Base-by-base conservation (phyloP, 2,329 filamentous ascomycete species). In the Botryotinia convoluta region DNA sequence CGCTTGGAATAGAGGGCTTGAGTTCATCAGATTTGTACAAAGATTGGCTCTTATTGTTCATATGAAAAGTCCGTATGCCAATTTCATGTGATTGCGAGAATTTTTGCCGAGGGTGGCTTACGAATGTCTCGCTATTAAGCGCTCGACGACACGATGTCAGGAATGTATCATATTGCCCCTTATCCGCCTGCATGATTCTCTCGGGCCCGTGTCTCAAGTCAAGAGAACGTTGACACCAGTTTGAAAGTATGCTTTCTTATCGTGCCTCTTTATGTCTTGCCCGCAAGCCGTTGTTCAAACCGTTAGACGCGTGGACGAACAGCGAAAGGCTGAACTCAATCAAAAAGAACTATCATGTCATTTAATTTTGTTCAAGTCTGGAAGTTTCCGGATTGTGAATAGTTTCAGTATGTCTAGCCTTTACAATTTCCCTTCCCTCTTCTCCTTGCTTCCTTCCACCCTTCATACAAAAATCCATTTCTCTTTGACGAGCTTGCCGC, bases 81-180 rank as follows among this genome's bases (percentile, higher is more conserved):
- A 67, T 54, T 57, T 29, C 45, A 39, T 20, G 12, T 37, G 32
- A 51, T n/a, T 29, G 32, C 35, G 48, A 57, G 10, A 32, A 32
- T 42, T 10, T 5, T 22, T 68, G 37, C 48, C 65, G 48, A 68
- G 65, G n/a, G 48, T 68, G 65, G 65, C 65, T 57, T 42, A 18
- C 39, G 26, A 29, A 42, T 68, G 65, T 68, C 65, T 68, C 6
- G 65, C n/a, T 16, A 57, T 42, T 68, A 68, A 68, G 65, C 48
- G 65, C 65, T 32, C 4, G 35, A 68, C 35, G 10, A 57, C 35
- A 68, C 45, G 26, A 29, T 57, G 39, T 42, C 16, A 29, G 48
- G 26, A 39, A 57, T 22, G 16, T 57, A 57, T 68, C 64, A 54
- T 54, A 8, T 57, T 57, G 20, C 22, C 18, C 10, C 35, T 57